phyloP scores from a whole-genome alignment of 2,329 filamentous ascomycete genomes.

The Conoideocrella luteorostrata region DNA sequence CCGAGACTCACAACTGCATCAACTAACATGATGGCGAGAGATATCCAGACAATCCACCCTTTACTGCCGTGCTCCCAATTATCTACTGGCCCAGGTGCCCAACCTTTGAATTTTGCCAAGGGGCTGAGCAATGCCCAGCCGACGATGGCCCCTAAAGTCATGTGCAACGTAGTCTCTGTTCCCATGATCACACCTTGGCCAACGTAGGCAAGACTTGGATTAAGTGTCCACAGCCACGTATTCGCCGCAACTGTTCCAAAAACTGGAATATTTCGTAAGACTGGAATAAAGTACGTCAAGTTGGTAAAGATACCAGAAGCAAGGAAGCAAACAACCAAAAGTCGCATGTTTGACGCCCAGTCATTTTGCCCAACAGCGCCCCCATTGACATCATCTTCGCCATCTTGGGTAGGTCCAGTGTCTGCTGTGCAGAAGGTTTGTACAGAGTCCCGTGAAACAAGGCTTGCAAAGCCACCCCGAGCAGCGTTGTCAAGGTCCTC shows the following conservation, averaged over 20 bases:
- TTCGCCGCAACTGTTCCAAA: constrained; percentile 69
- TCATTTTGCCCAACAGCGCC: constrained; percentile 9
- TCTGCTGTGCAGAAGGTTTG: background rate
- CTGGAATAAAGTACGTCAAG: constrained; percentile 81
- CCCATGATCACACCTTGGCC: constrained; percentile 99
- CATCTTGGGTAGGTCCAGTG: background rate
- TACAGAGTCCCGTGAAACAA: constrained; percentile 28
- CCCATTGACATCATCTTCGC: background rate
- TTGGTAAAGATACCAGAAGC: constrained; percentile 66
- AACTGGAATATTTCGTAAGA: constrained; percentile 78
- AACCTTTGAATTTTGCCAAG: constrained; percentile 74
- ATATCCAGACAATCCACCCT: constrained; percentile 98
- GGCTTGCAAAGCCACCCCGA: constrained; percentile 36
- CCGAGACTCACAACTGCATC: constrained; percentile 85
- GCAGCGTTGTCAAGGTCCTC: constrained; percentile 29
- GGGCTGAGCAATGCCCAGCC: constrained; percentile 92
- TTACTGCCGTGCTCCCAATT: constrained; percentile 93
- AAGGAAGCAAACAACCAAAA: constrained; percentile 51
- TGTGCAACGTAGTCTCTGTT: constrained; percentile 87
- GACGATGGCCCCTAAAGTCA: constrained; percentile 82
- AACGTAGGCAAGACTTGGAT: constrained; percentile 94
- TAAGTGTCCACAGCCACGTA: constrained; percentile 91
- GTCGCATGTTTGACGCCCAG: constrained; percentile 43
- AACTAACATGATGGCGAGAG: constrained; percentile 90
- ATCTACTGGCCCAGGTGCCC: constrained; percentile 80